These are phyloP conservation scores for Meira miltonrushii DNA, from an alignment of 1,284 basidiomycete genomes.

Conservation along the genomic window DNA sequence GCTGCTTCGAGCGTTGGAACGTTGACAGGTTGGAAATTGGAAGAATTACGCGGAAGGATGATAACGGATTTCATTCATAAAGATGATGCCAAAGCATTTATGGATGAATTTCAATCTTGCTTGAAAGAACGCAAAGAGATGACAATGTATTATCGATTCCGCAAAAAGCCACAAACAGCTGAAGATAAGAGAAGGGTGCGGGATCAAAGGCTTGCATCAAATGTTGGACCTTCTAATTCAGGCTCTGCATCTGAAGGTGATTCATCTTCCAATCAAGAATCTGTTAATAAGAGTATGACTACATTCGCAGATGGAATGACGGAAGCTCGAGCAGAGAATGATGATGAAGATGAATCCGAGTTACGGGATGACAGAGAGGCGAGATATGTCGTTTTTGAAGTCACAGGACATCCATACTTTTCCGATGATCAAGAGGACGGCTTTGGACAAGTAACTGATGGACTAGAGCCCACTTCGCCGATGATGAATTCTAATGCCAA, in stretches of 20 bases:
- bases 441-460: not conserved
- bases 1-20: conserved; percentile 32
- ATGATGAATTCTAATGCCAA: not conserved
- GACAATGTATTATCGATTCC: conserved; percentile 41
- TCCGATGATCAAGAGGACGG: conserved; percentile 20
- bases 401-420: conserved; percentile 40
- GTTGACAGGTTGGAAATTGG: conserved; percentile 42
- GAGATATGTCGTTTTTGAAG: conserved; percentile 40
- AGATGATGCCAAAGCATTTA: conserved; percentile 28
- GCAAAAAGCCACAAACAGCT: conserved; percentile 26
- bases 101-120: conserved; percentile 1
- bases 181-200: conserved; percentile 19
- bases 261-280: not conserved
- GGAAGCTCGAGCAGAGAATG: not conserved
- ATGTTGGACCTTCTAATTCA: conserved; percentile 19
- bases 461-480: not conserved
- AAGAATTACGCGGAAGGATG: conserved; percentile 36
- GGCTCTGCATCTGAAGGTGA: not conserved
- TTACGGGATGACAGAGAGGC: conserved; percentile 17
- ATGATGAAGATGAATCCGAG: conserved; percentile 9
- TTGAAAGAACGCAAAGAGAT: conserved; percentile 23
- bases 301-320: not conserved
- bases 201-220: conserved; percentile 15
- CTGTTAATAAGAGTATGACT: not conserved
- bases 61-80: conserved; percentile 34